Evolutionary conservation across 352 stramenopile species (phyloP).

Genomic region (Phytophthora meadii): DNA sequence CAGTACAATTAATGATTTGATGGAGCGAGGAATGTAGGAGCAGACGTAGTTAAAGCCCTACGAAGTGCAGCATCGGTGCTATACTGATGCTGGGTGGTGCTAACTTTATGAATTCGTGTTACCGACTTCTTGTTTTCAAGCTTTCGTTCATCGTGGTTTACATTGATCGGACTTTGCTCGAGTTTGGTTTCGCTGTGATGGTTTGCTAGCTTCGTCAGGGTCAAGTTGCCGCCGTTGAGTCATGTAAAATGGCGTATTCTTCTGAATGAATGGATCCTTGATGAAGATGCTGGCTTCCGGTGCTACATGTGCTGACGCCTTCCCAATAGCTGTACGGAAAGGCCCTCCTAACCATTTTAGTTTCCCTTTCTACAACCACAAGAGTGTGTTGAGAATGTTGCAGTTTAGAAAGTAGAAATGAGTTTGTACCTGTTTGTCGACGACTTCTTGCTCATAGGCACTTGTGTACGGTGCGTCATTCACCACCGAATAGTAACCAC

Average conservation of each 20-base stretch:
- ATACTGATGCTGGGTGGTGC: slow-evolving; percentile 5
- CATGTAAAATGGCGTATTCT: slow-evolving; percentile 65
- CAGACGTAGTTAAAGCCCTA: not conserved
- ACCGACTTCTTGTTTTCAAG: not conserved
- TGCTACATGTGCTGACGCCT: slow-evolving; percentile 58
- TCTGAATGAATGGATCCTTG: slow-evolving; percentile 52
- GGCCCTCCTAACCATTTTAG: slow-evolving; percentile 75
- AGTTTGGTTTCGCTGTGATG: slow-evolving; percentile 9
- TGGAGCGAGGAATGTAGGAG: slow-evolving; percentile 10
- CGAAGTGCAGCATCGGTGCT: slow-evolving; percentile 7
- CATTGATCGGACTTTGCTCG: slow-evolving; percentile 2
- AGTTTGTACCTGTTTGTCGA: slow-evolving; percentile 49
- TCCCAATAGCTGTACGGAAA: slow-evolving; percentile 71
- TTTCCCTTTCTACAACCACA: slow-evolving; percentile 52
- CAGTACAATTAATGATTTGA: slow-evolving; percentile 74
- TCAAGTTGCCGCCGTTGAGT: slow-evolving; percentile 63
- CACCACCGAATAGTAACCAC: slow-evolving; percentile 78
- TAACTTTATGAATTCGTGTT: slow-evolving; percentile 41
- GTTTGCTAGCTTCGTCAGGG: slow-evolving; percentile 7
- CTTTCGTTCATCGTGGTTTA: not conserved
- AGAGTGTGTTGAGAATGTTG: not conserved
- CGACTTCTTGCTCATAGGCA: slow-evolving; percentile 48
- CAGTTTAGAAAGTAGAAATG: not conserved
- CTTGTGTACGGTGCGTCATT: slow-evolving; percentile 83
- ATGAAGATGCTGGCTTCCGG: slow-evolving; percentile 68